Evolutionary conservation across 2,329 filamentous ascomycete species (phyloP).

Genomic region (Whalleya microplaca): DNA sequence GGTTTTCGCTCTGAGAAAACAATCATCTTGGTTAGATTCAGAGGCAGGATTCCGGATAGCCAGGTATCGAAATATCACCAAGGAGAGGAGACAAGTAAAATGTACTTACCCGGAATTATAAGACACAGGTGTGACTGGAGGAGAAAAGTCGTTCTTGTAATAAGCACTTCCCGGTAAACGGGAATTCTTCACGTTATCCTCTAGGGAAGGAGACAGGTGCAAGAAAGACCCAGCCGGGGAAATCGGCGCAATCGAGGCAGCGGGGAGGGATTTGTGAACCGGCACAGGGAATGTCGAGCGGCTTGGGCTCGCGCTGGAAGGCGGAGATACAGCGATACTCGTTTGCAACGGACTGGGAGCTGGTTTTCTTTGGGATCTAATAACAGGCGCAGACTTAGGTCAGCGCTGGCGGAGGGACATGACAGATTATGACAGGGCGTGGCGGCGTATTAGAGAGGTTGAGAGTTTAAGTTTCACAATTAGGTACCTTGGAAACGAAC

Average conservation of each 20-base stretch:
- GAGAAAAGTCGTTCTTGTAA: constrained; percentile 25
- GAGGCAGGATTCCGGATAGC: not conserved
- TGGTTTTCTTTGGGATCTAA: constrained; percentile 52
- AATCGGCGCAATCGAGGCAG: constrained; percentile 30
- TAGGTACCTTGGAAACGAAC: not conserved
- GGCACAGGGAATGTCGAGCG: constrained; percentile 41
- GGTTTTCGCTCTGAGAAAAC: constrained; percentile 32
- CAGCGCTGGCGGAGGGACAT: constrained; percentile 29
- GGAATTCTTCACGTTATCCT: constrained; percentile 10
- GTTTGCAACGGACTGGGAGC: constrained; percentile 55
- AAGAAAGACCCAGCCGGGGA: constrained; percentile 12
- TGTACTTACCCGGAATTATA: constrained; percentile 26
- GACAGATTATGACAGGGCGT: not conserved
- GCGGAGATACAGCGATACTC: constrained; percentile 46
- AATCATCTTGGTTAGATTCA: constrained; percentile 8
- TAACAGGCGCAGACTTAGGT: constrained; percentile 36
- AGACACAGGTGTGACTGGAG: constrained; percentile 28
- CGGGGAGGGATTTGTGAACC: constrained; percentile 29
- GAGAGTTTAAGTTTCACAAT: not conserved
- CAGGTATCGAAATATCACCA: constrained; percentile 1
- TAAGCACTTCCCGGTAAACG: constrained; percentile 11
- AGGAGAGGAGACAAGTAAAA: not conserved
- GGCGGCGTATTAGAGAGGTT: not conserved
- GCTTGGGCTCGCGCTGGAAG: constrained; percentile 47
- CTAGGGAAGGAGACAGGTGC: constrained; percentile 9